phyloP scores from a whole-genome alignment of 371 early-diverging fungal genomes.

The Mortierella polycephala region DNA sequence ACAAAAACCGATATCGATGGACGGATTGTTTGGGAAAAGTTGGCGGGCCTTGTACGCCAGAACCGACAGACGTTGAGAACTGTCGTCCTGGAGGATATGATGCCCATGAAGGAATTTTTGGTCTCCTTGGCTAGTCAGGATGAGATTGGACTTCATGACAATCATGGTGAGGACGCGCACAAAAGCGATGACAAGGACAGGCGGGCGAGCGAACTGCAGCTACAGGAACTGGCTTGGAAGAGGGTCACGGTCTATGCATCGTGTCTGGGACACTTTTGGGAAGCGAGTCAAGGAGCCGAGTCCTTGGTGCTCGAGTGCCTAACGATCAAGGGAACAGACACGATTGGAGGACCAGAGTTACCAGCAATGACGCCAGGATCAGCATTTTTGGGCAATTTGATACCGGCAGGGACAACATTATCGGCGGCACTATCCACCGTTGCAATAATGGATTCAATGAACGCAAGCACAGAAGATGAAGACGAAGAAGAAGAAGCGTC shows the following conservation, averaged over 20 bases:
- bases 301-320: constrained; percentile 20
- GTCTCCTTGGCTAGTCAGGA: background rate
- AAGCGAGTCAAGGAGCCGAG: constrained; percentile 3
- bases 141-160: background rate
- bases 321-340: constrained; percentile 5
- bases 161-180: background rate
- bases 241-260: constrained; percentile 5
- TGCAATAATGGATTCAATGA: no score
- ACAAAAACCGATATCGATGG: constrained; percentile 13
- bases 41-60: constrained; percentile 10
- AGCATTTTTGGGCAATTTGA: background rate
- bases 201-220: background rate
- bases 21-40: constrained; percentile 24
- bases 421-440: background rate
- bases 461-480: no score
- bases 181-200: background rate
- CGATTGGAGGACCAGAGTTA: background rate
- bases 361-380: background rate
- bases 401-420: background rate
- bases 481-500: no score
- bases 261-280: constrained; percentile 12
- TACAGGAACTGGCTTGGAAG: constrained; percentile 12
- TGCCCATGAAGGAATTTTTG: constrained; percentile 10
- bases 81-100: constrained; percentile 17
- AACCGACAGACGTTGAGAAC: constrained; percentile 3